Evolutionary conservation across 768 basidiomycete species (phyloP).

Genomic region (Psilocybe cyanescens): DNA sequence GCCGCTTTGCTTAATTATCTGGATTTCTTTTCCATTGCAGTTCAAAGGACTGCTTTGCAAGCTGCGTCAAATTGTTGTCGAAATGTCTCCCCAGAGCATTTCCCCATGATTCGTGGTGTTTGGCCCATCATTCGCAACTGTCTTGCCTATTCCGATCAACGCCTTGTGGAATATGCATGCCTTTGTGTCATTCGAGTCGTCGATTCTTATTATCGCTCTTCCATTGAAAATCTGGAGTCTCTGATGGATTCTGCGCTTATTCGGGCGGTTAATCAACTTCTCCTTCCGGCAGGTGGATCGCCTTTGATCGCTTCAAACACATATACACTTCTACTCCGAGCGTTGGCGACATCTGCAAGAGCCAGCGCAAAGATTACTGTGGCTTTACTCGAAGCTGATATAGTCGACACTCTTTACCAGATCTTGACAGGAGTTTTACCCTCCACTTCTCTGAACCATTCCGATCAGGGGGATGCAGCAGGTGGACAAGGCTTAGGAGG

Average conservation of each 20-base stretch:
- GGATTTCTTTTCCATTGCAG: constrained; percentile 98
- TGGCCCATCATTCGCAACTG: constrained; percentile 95
- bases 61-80: constrained; percentile 98
- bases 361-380: constrained; percentile 89
- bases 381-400: constrained; percentile 86
- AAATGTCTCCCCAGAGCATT: constrained; percentile 87
- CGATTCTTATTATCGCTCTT: constrained; percentile 88
- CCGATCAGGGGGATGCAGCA: constrained; percentile 61
- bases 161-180: constrained; percentile 96
- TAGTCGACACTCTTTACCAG: constrained; percentile 92
- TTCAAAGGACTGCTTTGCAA: constrained; percentile 95
- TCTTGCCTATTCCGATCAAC: constrained; percentile 89
- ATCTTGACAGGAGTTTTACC: constrained; percentile 95
- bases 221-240: constrained; percentile 83
- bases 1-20: constrained; percentile 93
- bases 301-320: constrained; percentile 86
- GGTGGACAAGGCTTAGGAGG: constrained; percentile 84
- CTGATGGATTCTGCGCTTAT: constrained; percentile 83
- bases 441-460: constrained; percentile 54
- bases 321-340: constrained; percentile 85
- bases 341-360: constrained; percentile 85
- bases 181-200: constrained; percentile 93
- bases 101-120: constrained; percentile 85
- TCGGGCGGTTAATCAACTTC: constrained; percentile 80
- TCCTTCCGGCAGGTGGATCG: constrained; percentile 85